Conservation (phyloP, 257 asterid species). For the Handroanthus guayacan region DNA sequence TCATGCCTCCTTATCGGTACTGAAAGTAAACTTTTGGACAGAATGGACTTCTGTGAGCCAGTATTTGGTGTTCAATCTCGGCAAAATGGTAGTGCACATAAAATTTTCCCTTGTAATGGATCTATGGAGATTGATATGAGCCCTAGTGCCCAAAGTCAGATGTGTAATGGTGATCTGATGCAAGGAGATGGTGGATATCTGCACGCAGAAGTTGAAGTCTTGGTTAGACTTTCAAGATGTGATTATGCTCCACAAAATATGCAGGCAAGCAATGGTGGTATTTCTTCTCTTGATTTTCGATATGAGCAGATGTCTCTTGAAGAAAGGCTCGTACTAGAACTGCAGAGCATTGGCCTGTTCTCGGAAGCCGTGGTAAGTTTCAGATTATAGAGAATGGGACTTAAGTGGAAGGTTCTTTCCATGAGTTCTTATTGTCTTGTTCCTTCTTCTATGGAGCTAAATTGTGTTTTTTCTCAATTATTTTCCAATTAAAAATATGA, state of each 20-base stretch:
- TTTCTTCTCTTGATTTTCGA: constrained; percentile 60
- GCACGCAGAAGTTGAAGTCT: constrained; percentile 69
- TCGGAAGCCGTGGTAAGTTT: constrained; percentile 85
- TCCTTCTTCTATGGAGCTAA: constrained; percentile 23
- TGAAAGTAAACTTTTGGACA: constrained; percentile 52
- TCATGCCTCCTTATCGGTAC: constrained; percentile 47
- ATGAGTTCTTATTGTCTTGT: constrained; percentile 3
- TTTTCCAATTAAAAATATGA: constrained; percentile 26
- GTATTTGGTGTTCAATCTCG: constrained; percentile 55
- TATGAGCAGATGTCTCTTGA: constrained; percentile 77
- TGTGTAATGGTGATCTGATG: constrained; percentile 61
- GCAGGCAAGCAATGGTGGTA: constrained; percentile 43
- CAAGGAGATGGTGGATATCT: constrained; percentile 58
- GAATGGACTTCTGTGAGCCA: constrained; percentile 59
- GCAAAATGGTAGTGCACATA: constrained; percentile 60
- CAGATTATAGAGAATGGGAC: constrained; percentile 27
- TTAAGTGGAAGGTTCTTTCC: not conserved
- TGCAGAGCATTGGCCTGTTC: constrained; percentile 77
- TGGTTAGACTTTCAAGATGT: constrained; percentile 66
- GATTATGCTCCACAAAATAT: constrained; percentile 58
- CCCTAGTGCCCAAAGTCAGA: constrained; percentile 43
- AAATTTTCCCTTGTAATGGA: constrained; percentile 60
- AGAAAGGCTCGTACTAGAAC: constrained; percentile 78
- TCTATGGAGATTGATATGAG: constrained; percentile 48
- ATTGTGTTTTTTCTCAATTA: constrained; percentile 27